phyloP scores from a whole-genome alignment of 352 stramenopile species.

The Phytophthora ramorum region DNA sequence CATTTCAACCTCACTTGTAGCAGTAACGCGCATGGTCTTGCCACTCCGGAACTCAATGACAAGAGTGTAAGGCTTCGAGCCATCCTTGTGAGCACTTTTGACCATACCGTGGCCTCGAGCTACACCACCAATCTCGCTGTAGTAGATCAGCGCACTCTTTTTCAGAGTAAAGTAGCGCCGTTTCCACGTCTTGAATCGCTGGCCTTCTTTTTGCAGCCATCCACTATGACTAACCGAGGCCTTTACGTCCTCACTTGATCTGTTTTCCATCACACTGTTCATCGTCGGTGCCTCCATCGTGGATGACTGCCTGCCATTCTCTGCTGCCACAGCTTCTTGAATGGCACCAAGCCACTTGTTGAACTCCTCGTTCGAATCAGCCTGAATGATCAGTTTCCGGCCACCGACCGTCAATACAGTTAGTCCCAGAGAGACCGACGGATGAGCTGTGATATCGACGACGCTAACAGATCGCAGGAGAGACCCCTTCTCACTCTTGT shows the following conservation, averaged over 20 bases:
- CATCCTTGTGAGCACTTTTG: conserved; percentile 47
- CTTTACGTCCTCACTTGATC: conserved; percentile 34
- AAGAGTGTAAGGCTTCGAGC: conserved; percentile 59
- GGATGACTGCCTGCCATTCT: conserved; percentile 9
- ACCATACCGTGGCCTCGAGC: conserved; percentile 69
- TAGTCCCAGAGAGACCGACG: conserved; percentile 49
- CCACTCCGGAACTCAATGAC: conserved; percentile 46
- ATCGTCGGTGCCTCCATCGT: conserved; percentile 15
- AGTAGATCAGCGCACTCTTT: conserved; percentile 78
- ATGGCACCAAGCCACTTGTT: conserved; percentile 64
- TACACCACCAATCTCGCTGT: conserved; percentile 63
- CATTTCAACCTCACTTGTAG: conserved; percentile 43
- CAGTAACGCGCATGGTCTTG: conserved; percentile 46
- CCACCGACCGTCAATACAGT: conserved; percentile 49
- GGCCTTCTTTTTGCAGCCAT: conserved; percentile 82
- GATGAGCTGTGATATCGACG: conserved; percentile 40
- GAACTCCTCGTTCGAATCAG: conserved; percentile 71
- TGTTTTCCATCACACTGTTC: conserved; percentile 12
- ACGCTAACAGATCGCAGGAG: conserved; percentile 59
- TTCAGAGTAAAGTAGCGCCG: conserved; percentile 76
- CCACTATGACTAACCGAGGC: conserved; percentile 47
- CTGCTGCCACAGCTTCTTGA: conserved; percentile 32
- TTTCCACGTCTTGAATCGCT: conserved; percentile 84
- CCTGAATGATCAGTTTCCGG: conserved; percentile 65
- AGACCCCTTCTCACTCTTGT: conserved; percentile 70